Evolutionary conservation across 352 stramenopile species (phyloP).

Genomic region (Phytopythium boreale): DNA sequence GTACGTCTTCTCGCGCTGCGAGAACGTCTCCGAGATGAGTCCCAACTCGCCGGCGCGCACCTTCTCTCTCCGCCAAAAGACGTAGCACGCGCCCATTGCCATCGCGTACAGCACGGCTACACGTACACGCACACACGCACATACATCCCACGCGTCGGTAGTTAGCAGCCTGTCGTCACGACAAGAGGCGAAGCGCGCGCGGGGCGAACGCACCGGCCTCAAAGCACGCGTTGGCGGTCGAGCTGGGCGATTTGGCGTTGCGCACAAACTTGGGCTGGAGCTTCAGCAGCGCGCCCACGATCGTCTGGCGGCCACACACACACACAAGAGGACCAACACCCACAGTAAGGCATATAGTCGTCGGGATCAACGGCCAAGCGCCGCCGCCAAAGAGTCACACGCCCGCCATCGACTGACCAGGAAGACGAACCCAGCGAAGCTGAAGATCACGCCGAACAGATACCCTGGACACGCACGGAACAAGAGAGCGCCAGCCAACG

Average conservation of each 20-base stretch:
- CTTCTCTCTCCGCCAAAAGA: constrained; percentile 58
- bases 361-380: too few species aligned
- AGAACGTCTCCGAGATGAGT: constrained; percentile 41
- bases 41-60: constrained; percentile 31
- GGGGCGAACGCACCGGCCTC: constrained; percentile 51
- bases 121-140: background rate
- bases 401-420: constrained; percentile 32
- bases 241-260: constrained; percentile 67
- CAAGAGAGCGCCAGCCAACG: constrained; percentile 6
- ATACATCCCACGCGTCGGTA: background rate
- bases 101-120: constrained; percentile 57
- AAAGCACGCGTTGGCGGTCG: constrained; percentile 71
- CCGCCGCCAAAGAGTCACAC: background rate
- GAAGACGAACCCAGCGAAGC: constrained; percentile 77
- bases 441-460: constrained; percentile 76
- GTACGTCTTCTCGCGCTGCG: constrained; percentile 46
- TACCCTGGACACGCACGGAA: constrained; percentile 29
- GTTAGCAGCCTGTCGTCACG: background rate
- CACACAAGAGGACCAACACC: background rate
- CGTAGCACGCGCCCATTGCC: constrained; percentile 42
- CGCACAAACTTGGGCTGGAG: constrained; percentile 73
- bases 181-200: background rate
- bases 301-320: constrained; percentile 28
- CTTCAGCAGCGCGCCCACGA: constrained; percentile 69
- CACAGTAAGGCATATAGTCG: too few species aligned